These are phyloP conservation scores for Harringtonia aguacate DNA, from an alignment of 2,329 filamentous ascomycete genomes.

Conservation along the genomic window DNA sequence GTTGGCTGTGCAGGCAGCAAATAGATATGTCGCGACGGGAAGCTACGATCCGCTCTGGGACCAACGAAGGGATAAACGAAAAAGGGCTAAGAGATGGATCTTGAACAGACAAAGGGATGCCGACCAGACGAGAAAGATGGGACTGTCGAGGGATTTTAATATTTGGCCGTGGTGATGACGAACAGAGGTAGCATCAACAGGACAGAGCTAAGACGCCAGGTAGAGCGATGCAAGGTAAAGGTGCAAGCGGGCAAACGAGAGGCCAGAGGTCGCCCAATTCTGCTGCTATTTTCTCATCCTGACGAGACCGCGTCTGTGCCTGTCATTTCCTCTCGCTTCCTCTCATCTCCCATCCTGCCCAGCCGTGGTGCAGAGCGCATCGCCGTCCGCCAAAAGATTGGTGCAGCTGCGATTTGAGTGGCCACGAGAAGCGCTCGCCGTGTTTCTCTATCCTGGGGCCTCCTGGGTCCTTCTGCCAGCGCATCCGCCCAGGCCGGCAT, in stretches of 20 bases:
- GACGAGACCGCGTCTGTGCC: background rate
- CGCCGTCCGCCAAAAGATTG: conserved; percentile 10
- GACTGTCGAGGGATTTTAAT: background rate
- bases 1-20: background rate
- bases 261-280: too few relatives aligned
- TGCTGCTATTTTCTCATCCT: too few relatives aligned
- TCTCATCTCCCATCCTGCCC: too few relatives aligned
- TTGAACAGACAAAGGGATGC: background rate
- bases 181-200: background rate
- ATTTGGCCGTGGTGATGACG: background rate
- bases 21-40: background rate
- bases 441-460: too few relatives aligned
- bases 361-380: too few relatives aligned
- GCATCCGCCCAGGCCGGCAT: conserved; percentile 13
- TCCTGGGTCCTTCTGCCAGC: too few relatives aligned
- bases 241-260: too few relatives aligned
- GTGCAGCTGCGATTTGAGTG: conserved; percentile 15
- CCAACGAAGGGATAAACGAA: background rate
- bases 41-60: background rate
- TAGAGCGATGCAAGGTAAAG: background rate
- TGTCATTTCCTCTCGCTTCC: conserved; percentile 33
- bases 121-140: background rate
- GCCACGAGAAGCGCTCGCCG: conserved; percentile 2
- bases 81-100: background rate
- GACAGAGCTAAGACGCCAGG: background rate